Evolutionary conservation across 2,329 filamentous ascomycete genomes (phyloP).

Genomic region (Ophiostoma novo-ulmi): DNA sequence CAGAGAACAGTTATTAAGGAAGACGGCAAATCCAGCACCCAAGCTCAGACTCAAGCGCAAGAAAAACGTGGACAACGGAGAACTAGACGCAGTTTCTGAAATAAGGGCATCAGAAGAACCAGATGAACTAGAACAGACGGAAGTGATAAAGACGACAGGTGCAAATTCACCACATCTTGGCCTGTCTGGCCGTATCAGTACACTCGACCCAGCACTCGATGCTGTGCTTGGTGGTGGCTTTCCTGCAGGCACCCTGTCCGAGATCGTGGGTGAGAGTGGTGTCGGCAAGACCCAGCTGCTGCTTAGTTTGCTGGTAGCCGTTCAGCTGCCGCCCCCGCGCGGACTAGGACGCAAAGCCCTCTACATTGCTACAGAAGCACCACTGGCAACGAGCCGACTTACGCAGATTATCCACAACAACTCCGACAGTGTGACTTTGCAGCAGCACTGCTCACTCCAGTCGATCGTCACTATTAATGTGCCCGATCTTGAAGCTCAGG

Average conservation of each 20-base stretch:
- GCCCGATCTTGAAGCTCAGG: slow-evolving; percentile 87
- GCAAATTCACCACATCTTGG: not conserved
- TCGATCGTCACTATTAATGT: slow-evolving; percentile 75
- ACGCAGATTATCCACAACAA: slow-evolving; percentile 69
- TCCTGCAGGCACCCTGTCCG: slow-evolving; percentile 73
- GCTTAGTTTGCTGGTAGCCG: slow-evolving; percentile 74
- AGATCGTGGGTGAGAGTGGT: slow-evolving; percentile 89
- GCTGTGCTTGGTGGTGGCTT: slow-evolving; percentile 73
- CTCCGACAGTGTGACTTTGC: slow-evolving; percentile 46
- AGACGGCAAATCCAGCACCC: not conserved
- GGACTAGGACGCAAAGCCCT: slow-evolving; percentile 70
- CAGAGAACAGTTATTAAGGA: slow-evolving; percentile 16
- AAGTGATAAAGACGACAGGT: slow-evolving; percentile 15
- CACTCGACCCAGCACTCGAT: slow-evolving; percentile 70
- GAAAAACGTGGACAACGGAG: not conserved
- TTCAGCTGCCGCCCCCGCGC: slow-evolving; percentile 69
- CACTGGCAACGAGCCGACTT: slow-evolving; percentile 75
- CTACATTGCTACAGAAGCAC: slow-evolving; percentile 90
- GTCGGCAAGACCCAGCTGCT: slow-evolving; percentile 94
- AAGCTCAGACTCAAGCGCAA: slow-evolving; percentile 28
- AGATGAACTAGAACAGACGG: not conserved
- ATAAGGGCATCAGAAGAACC: not conserved
- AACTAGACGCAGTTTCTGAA: not conserved
- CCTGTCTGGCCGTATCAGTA: slow-evolving; percentile 59
- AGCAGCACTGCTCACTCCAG: slow-evolving; percentile 57